phyloP scores from a whole-genome alignment of 768 basidiomycete genomes.

The Hypholoma fasciculare region DNA sequence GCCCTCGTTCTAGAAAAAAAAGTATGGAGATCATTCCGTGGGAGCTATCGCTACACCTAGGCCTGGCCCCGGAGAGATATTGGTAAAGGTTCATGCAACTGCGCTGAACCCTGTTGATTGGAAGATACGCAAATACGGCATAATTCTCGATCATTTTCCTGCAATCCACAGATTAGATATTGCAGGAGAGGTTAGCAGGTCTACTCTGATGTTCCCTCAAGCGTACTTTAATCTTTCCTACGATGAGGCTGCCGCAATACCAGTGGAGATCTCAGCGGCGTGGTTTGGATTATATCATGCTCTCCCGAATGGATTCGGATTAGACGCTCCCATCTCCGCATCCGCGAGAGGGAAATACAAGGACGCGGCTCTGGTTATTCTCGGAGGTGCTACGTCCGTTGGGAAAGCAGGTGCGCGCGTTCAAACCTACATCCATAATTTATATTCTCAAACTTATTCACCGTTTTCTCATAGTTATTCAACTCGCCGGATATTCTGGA shows the following conservation, averaged over 20 bases:
- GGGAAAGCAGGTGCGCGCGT: slow-evolving; percentile 41
- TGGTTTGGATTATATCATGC: slow-evolving; percentile 35
- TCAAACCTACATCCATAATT: slow-evolving; percentile 21
- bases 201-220: slow-evolving; percentile 14
- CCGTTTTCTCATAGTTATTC: too few relatives aligned
- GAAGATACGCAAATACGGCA: slow-evolving; percentile 39
- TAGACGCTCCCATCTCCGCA: slow-evolving; percentile 1
- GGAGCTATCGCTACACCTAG: slow-evolving; percentile 10
- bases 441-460: too few relatives aligned
- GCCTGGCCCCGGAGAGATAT: slow-evolving; percentile 38
- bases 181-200: too few relatives aligned
- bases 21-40: slow-evolving; percentile 9
- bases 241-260: slow-evolving; percentile 39
- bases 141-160: not conserved
- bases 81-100: slow-evolving; percentile 37
- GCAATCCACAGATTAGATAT: not conserved
- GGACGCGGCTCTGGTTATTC: slow-evolving; percentile 45
- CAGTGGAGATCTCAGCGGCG: slow-evolving; percentile 29
- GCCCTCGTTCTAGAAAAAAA: not conserved
- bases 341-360: slow-evolving; percentile 17
- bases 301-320: slow-evolving; percentile 5
- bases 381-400: slow-evolving; percentile 49
- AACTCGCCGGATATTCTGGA: slow-evolving; percentile 38
- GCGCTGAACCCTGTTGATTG: slow-evolving; percentile 54
- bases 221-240: slow-evolving; percentile 34